These are phyloP conservation scores for Gymnopilus dilepis DNA, from an alignment of 768 basidiomycete genomes.

Conservation along the genomic window DNA sequence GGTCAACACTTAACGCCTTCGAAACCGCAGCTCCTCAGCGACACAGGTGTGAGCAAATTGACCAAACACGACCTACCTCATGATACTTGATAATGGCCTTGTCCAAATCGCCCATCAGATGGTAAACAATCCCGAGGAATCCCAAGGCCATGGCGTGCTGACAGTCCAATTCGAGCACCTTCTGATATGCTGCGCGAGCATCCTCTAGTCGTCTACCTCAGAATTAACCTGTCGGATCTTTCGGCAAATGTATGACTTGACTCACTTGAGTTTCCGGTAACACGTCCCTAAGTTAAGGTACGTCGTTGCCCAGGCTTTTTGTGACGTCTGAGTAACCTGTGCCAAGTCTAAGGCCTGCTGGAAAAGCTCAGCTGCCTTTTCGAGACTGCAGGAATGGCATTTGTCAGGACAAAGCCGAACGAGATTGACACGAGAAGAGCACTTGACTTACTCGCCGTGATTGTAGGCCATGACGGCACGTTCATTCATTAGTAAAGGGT, in stretches of 20 bases:
- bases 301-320: conserved; percentile 86
- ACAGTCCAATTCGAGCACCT: conserved; percentile 88
- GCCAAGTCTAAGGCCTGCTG: conserved; percentile 79
- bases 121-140: conserved; percentile 88
- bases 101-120: conserved; percentile 74
- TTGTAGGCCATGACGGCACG: conserved; percentile 92
- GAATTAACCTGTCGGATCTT: background rate
- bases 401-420: conserved; percentile 9
- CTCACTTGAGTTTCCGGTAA: conserved; percentile 79
- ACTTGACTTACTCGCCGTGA: conserved; percentile 69
- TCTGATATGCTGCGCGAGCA: conserved; percentile 75
- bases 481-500: conserved; percentile 92
- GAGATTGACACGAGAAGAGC: background rate
- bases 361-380: conserved; percentile 73
- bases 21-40: conserved; percentile 35
- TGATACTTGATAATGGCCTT: conserved; percentile 91
- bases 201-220: conserved; percentile 54
- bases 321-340: conserved; percentile 82
- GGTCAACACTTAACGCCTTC: conserved; percentile 81
- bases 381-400: conserved; percentile 57
- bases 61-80: conserved; percentile 76
- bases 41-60: conserved; percentile 77
- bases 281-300: conserved; percentile 94
- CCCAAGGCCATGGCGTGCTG: conserved; percentile 81
- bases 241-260: conserved; percentile 4